Percentiles rank a stretch among this genome's conserved stretches.
phyloP scores from a whole-genome alignment of 805 yeast genomes.

The Blastobotrys muscicola region DNA sequence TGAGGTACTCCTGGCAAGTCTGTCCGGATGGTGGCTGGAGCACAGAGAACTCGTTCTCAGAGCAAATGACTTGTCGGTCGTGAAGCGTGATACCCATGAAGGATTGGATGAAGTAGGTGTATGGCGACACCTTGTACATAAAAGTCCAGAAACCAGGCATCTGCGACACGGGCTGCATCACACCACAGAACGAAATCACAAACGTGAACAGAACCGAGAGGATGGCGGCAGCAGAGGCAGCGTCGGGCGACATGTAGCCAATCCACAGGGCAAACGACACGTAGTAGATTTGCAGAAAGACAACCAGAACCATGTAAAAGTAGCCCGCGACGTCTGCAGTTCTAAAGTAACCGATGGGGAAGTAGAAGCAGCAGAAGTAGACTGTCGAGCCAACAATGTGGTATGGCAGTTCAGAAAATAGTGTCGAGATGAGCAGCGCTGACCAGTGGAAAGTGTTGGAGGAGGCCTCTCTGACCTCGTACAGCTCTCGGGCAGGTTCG shows the following conservation, averaged over 20 bases:
- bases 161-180: conserved; percentile 43
- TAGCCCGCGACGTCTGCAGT: conserved; percentile 41
- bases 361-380: conserved; percentile 45
- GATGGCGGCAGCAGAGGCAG: conserved; percentile 57
- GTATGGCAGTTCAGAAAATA: conserved; percentile 53
- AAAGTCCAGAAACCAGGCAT: conserved; percentile 83
- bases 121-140: conserved; percentile 65
- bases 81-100: conserved; percentile 42
- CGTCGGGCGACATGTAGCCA: conserved; percentile 52
- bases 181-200: conserved; percentile 59
- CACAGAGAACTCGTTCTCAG: conserved; percentile 37
- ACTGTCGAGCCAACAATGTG: conserved; percentile 40
- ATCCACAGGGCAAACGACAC: conserved; percentile 46
- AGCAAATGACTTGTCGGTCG: conserved; percentile 43
- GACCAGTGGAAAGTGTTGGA: conserved; percentile 72
- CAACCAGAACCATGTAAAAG: conserved; percentile 40
- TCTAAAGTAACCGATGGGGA: conserved; percentile 36
- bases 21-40: conserved; percentile 48
- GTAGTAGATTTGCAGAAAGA: conserved; percentile 43
- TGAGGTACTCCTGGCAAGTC: conserved; percentile 54
- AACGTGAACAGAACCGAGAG: conserved; percentile 48
- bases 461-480: conserved; percentile 60
- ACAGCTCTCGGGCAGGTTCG: conserved; percentile 48
- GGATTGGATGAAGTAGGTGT: conserved; percentile 58
- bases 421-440: conserved; percentile 43